Evolutionary conservation across 2,329 filamentous ascomycete genomes (phyloP), one percentile per base, ranked within the genome.

Genomic region (Lachnellula arida): DNA sequence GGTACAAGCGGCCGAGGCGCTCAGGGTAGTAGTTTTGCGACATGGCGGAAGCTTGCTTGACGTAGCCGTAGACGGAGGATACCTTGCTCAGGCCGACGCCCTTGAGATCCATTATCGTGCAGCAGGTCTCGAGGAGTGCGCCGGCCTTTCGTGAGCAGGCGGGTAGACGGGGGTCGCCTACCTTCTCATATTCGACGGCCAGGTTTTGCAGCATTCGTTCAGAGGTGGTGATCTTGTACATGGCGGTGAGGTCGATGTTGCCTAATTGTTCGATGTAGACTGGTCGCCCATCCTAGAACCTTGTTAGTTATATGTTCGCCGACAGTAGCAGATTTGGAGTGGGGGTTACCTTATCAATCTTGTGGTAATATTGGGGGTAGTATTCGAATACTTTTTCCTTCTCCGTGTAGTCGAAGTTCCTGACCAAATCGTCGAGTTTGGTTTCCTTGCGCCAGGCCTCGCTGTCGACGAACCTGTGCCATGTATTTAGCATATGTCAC

Each of bases 21-120:
- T 99, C 94, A 7, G 94, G 94, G 78, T 99, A 99, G 84, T 97
- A 96, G 82, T 97, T 96, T 77, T 97, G 94, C 63, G 90, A 96
- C 76, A 99, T 89, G 72, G 78, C 86, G 35, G 91, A 94, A 46
- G 91, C 91, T 71, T 88, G 83, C 68, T 84, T 84, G 65, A 99
- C 83, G 78, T 97, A 97, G 53, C 84, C 81, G 78, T 95, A 96
- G 56, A 97, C 93, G 59, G 88, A 87, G 60, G 85, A 81, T 44
- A 90, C 86, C 75, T 88, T 94, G 71, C 80, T 81, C 66, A 97
- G 76, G 57, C 90, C 90, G 23, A 99, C 92, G 60, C 92, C 92
- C 79, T 96, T 96, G 73, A 97, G 82, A 75, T 99, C 94, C 87
- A 97, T 94, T 76, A 99, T 91, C 62, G 89, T 93, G 85, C 94